Conservation (phyloP, 192 early-diverging fungal genomes). For the Diversispora eburnea region DNA sequence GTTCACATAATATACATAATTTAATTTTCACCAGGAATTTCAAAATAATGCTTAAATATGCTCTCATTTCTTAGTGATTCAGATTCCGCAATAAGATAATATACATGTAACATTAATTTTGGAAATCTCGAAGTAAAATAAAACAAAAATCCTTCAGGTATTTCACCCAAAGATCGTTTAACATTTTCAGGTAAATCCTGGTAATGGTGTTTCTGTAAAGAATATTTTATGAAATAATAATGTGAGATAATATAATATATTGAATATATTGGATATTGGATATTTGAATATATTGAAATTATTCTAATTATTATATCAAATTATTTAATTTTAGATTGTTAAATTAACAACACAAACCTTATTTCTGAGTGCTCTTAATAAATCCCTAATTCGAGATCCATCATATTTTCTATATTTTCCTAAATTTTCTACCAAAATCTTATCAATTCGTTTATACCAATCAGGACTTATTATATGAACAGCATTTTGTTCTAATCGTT, state of each 20-base stretch:
- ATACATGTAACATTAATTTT: slow-evolving; percentile 80
- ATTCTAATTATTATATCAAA: neutral
- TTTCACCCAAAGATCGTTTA: slow-evolving; percentile 71
- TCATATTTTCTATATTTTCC: slow-evolving; percentile 94
- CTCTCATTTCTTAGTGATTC: slow-evolving; percentile 58
- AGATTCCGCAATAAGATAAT: slow-evolving; percentile 74
- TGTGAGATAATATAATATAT: neutral
- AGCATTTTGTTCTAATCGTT: slow-evolving; percentile 60
- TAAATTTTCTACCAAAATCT: slow-evolving; percentile 70
- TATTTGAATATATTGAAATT: too few relatives aligned
- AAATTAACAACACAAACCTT: slow-evolving; percentile 61
- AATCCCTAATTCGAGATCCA: slow-evolving; percentile 73
- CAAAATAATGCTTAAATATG: slow-evolving; percentile 68
- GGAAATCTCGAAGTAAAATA: slow-evolving; percentile 94
- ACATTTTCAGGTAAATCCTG: slow-evolving; percentile 82
- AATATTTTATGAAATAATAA: neutral
- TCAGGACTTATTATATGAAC: slow-evolving; percentile 62
- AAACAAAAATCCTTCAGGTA: slow-evolving; percentile 81
- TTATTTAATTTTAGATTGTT: neutral
- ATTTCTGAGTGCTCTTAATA: slow-evolving; percentile 88
- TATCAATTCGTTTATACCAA: slow-evolving; percentile 75
- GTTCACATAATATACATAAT: too few relatives aligned
- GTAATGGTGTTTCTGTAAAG: slow-evolving; percentile 87
- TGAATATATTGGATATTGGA: neutral
- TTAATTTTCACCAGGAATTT: slow-evolving; percentile 24